A percentile compares a stretch with the other conserved stretches of the same genome.
These are phyloP conservation scores for Suhomyces sp. DNA, from an alignment of 805 yeast species.

Conservation along the genomic window DNA sequence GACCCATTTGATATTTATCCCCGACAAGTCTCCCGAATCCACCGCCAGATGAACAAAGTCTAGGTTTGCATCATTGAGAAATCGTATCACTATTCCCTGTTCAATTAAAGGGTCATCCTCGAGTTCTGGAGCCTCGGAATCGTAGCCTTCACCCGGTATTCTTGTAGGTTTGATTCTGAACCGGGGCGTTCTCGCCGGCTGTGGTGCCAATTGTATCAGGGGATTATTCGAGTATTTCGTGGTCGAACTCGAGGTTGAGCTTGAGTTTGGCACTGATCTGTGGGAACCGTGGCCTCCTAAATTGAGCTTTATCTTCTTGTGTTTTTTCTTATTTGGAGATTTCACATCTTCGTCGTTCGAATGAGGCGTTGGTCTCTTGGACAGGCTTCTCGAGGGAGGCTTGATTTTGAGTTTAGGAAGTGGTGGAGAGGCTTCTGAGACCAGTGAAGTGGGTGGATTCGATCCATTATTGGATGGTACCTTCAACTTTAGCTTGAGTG, in stretches of 20 bases:
- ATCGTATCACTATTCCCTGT: conserved; percentile 78
- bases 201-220: conserved; percentile 3
- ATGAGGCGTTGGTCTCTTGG: conserved; percentile 3
- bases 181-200: conserved; percentile 30
- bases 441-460: too few species aligned
- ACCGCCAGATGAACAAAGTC: conserved; percentile 75
- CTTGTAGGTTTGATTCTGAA: conserved; percentile 59
- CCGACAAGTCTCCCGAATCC: conserved; percentile 72
- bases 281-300: conserved; percentile 6
- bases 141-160: conserved; percentile 93
- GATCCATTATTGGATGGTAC: conserved; percentile 10
- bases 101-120: conserved; percentile 94
- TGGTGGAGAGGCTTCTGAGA: conserved; percentile 8
- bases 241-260: conserved; percentile 1
- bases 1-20: conserved; percentile 76
- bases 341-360: conserved; percentile 5
- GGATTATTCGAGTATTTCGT: conserved; percentile 3
- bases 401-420: conserved; percentile 21
- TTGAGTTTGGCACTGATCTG: neutral
- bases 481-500: conserved; percentile 17
- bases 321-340: conserved; percentile 19
- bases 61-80: conserved; percentile 65
- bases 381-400: conserved; percentile 16
- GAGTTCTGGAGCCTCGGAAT: conserved; percentile 91
- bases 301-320: conserved; percentile 26